A percentile compares a stretch with the other conserved stretches of the same genome.
Evolutionary conservation across 805 yeast genomes (phyloP).

Genomic region (Kregervanrija pseudodelftensis): DNA sequence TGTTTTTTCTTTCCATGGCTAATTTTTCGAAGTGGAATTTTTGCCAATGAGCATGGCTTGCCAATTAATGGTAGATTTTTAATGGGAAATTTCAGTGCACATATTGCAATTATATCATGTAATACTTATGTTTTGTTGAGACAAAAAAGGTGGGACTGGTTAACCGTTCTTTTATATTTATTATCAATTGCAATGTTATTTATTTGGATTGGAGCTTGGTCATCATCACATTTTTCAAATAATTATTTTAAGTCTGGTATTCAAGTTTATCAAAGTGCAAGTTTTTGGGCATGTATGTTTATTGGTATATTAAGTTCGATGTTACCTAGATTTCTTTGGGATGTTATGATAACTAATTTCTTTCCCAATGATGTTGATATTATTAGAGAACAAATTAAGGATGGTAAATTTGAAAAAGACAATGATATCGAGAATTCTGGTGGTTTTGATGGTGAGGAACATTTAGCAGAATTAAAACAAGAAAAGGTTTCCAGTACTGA

Average conservation of each 20-base stretch:
- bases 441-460: neutral
- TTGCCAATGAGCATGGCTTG: slow-evolving; percentile 40
- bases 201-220: slow-evolving; percentile 80
- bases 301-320: slow-evolving; percentile 48
- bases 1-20: slow-evolving; percentile 65
- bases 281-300: slow-evolving; percentile 60
- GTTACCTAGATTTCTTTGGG: slow-evolving; percentile 53
- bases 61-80: slow-evolving; percentile 61
- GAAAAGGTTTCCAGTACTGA: neutral
- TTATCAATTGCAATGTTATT: slow-evolving; percentile 53
- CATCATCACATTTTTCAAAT: slow-evolving; percentile 38
- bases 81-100: slow-evolving; percentile 58
- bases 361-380: slow-evolving; percentile 64
- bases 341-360: slow-evolving; percentile 44
- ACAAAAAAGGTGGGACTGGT: slow-evolving; percentile 76
- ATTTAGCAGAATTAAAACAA: slow-evolving; percentile 16
- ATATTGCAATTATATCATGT: slow-evolving; percentile 57
- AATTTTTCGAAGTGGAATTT: slow-evolving; percentile 38
- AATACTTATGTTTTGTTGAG: slow-evolving; percentile 59
- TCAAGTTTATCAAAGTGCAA: slow-evolving; percentile 50
- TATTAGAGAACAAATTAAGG: slow-evolving; percentile 51
- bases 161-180: slow-evolving; percentile 43
- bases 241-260: slow-evolving; percentile 63
- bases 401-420: slow-evolving; percentile 42
- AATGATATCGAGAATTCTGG: slow-evolving; percentile 19